Evolutionary conservation across 176 grass and related monocot genomes (phyloP).

Genomic region (Hordeum marinum): DNA sequence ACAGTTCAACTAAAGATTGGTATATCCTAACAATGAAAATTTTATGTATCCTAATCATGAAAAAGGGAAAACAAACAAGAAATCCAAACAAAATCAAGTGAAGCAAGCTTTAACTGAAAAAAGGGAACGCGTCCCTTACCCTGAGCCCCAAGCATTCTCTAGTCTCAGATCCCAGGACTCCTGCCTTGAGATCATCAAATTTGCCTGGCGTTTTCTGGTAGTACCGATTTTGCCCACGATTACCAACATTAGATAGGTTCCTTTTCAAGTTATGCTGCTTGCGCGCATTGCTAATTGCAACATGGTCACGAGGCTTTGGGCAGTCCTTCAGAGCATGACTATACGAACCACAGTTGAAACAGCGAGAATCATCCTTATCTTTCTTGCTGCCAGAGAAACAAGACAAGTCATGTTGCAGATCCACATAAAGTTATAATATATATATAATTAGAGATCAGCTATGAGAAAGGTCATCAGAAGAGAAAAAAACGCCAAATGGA

Average conservation of each 20-base stretch:
- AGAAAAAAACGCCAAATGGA: not conserved
- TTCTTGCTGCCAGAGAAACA: conserved; percentile 40
- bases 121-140: conserved; percentile 42
- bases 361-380: conserved; percentile 72
- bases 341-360: conserved; percentile 98
- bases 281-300: conserved; percentile 77
- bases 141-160: conserved; percentile 88
- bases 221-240: conserved; percentile 71
- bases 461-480: not conserved
- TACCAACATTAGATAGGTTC: conserved; percentile 42
- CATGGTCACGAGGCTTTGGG: conserved; percentile 79
- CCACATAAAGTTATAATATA: not conserved
- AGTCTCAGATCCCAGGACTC: conserved; percentile 85
- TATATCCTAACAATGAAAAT: not conserved
- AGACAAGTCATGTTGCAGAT: conserved; percentile 3
- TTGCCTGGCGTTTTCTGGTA: conserved; percentile 76
- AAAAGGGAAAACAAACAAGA: not conserved
- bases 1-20: not conserved
- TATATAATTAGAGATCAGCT: not conserved
- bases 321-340: conserved; percentile 88
- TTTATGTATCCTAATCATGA: not conserved
- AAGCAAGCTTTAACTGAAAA: conserved; percentile 17
- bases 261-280: conserved; percentile 76
- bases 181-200: conserved; percentile 88
- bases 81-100: not conserved